Percentiles rank a stretch among this genome's conserved stretches.
Evolutionary conservation across 805 yeast species (phyloP).

Genomic region (Ogataea kodamae): DNA sequence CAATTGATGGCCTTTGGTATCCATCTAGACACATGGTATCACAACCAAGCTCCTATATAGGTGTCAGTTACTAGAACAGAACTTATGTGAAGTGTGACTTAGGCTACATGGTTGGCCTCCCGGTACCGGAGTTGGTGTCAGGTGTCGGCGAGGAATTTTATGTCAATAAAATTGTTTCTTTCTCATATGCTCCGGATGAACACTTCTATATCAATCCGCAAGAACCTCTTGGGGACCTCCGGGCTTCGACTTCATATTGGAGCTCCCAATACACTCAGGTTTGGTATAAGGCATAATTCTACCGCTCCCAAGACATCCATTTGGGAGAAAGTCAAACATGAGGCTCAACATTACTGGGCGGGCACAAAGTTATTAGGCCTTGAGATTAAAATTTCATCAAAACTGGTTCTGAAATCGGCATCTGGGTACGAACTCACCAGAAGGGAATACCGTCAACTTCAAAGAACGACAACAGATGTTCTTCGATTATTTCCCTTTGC

Average conservation of each 20-base stretch:
- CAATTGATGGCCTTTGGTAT: too few relatives aligned
- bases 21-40: too few relatives aligned
- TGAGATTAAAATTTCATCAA: constrained; percentile 80
- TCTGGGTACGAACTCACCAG: constrained; percentile 90
- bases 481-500: constrained; percentile 87
- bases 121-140: constrained; percentile 3
- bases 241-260: background rate
- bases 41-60: too few relatives aligned
- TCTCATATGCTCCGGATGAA: constrained; percentile 4
- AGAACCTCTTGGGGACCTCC: background rate
- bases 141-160: constrained; percentile 10
- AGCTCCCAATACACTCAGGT: background rate
- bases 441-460: constrained; percentile 84
- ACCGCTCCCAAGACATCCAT: constrained; percentile 46
- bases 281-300: constrained; percentile 4
- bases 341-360: constrained; percentile 85
- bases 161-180: constrained; percentile 2
- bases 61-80: too few relatives aligned
- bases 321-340: constrained; percentile 88
- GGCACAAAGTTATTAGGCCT: constrained; percentile 91
- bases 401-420: constrained; percentile 72
- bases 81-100: too few relatives aligned
- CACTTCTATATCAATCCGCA: constrained; percentile 2
- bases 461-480: constrained; percentile 82
- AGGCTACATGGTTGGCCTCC: too few relatives aligned